A percentile compares a stretch with the other conserved stretches of the same genome.
Evolutionary conservation across 257 asterid genomes (phyloP).

Genomic region (Penstemon davidsonii): DNA sequence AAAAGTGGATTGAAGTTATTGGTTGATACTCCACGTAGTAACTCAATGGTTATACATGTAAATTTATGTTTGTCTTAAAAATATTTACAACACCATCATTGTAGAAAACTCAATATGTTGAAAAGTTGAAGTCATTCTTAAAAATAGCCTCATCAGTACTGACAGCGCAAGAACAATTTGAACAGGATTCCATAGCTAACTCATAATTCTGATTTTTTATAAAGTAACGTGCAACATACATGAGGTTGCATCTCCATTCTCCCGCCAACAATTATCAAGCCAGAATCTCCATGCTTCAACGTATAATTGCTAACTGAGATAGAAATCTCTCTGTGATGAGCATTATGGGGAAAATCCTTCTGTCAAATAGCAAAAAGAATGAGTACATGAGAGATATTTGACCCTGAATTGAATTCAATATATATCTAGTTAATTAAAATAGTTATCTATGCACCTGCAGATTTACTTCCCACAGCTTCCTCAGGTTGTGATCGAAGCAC

Average conservation of each 20-base stretch:
- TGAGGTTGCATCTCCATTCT: constrained; percentile 99
- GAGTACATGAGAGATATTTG: constrained; percentile 13
- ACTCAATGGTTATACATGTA: constrained; percentile 15
- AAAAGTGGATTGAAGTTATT: neutral
- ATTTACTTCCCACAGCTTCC: constrained; percentile 91
- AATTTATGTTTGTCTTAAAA: neutral
- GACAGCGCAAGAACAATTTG: neutral
- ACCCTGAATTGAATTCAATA: constrained; percentile 1
- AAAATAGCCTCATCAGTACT: neutral
- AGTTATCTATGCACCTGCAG: constrained; percentile 59
- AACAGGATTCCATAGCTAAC: constrained; percentile 23
- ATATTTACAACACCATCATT: neutral
- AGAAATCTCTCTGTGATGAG: constrained; percentile 93
- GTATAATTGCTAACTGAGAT: constrained; percentile 89
- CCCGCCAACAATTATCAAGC: constrained; percentile 91
- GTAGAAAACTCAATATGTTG: constrained; percentile 10
- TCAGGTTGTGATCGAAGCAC: constrained; percentile 98
- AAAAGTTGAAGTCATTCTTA: constrained; percentile 2
- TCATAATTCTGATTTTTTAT: constrained; percentile 16
- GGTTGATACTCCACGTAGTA: neutral
- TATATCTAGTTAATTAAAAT: constrained; percentile 21
- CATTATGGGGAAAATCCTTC: constrained; percentile 97
- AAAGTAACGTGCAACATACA: constrained; percentile 50
- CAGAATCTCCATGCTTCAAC: constrained; percentile 88
- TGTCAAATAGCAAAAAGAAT: constrained; percentile 37